Percentiles rank a stretch among this genome's conserved stretches.
Conservation (phyloP, 148 eudicot species). For the Vaccinium darrowii region DNA sequence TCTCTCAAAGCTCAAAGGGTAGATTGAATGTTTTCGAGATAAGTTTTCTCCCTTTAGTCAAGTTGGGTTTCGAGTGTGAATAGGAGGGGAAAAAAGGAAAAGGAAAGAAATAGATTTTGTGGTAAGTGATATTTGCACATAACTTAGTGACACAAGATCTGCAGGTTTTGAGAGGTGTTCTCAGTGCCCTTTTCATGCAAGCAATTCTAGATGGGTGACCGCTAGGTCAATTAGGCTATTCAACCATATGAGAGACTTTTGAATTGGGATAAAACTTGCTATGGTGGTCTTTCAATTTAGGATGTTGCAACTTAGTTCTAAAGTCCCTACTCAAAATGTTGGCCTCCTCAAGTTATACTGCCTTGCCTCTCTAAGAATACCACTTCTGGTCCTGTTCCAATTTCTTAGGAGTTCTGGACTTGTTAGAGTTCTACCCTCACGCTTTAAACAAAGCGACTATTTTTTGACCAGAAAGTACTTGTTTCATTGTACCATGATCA, state of each 20-base stretch:
- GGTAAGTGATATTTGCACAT: not conserved
- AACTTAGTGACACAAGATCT: not conserved
- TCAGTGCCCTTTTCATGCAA: not conserved
- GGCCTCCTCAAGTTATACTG: too few relatives aligned
- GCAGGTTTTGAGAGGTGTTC: not conserved
- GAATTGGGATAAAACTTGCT: not conserved
- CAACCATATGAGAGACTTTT: not conserved
- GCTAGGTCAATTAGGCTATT: not conserved
- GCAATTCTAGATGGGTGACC: not conserved
- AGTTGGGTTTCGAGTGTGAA: not conserved
- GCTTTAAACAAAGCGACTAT: too few relatives aligned
- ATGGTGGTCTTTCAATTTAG: not conserved
- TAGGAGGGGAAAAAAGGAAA: not conserved
- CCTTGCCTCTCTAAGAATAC: too few relatives aligned
- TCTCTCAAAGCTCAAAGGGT: conserved; percentile 57
- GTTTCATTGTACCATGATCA: too few relatives aligned
- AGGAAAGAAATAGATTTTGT: not conserved
- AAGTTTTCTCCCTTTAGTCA: not conserved
- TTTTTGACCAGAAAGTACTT: too few relatives aligned
- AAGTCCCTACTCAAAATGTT: not conserved
- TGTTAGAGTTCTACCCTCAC: too few relatives aligned
- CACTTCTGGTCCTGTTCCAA: too few relatives aligned
- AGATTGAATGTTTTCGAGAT: conserved; percentile 77
- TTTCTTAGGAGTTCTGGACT: too few relatives aligned
- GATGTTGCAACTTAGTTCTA: not conserved